Evolutionary conservation across 2,329 filamentous ascomycete genomes (phyloP).

Genomic region (Diaporthe sp.): DNA sequence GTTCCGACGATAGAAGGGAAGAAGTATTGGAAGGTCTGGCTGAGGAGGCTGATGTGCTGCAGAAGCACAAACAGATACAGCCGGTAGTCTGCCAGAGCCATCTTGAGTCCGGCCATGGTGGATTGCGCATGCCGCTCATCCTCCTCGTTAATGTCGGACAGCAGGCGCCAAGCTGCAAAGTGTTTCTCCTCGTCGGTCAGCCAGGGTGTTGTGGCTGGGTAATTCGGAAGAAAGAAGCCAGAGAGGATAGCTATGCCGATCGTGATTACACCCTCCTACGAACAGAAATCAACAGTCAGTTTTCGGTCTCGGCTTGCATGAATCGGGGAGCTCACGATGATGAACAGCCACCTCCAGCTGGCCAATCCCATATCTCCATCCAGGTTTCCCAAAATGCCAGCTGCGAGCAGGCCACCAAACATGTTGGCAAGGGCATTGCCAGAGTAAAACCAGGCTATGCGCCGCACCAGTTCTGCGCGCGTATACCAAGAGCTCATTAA

Average conservation of each 20-base stretch:
- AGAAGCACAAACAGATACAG: conserved; percentile 67
- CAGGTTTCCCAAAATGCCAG: conserved; percentile 60
- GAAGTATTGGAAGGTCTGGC: conserved; percentile 73
- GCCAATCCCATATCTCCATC: conserved; percentile 44
- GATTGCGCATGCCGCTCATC: conserved; percentile 40
- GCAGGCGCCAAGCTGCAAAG: conserved; percentile 40
- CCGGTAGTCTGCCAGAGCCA: conserved; percentile 50
- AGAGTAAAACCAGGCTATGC: conserved; percentile 61
- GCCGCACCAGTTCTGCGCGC: conserved; percentile 55
- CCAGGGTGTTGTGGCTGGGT: conserved; percentile 40
- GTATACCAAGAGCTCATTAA: conserved; percentile 62
- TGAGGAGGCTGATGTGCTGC: conserved; percentile 64
- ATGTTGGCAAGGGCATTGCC: conserved; percentile 62
- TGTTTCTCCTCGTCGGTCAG: conserved; percentile 41
- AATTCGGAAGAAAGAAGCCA: conserved; percentile 40
- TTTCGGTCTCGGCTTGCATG: background rate
- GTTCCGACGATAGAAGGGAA: conserved; percentile 75
- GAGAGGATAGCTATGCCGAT: conserved; percentile 36
- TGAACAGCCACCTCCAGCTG: conserved; percentile 53
- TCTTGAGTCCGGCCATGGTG: conserved; percentile 43
- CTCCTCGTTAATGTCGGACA: conserved; percentile 42
- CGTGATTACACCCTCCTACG: conserved; percentile 33
- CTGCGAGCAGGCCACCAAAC: conserved; percentile 64
- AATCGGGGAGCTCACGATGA: conserved; percentile 42
- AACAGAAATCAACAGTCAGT: background rate